Conservation (phyloP, 805 yeast genomes). For the Pichia membranifaciens region DNA sequence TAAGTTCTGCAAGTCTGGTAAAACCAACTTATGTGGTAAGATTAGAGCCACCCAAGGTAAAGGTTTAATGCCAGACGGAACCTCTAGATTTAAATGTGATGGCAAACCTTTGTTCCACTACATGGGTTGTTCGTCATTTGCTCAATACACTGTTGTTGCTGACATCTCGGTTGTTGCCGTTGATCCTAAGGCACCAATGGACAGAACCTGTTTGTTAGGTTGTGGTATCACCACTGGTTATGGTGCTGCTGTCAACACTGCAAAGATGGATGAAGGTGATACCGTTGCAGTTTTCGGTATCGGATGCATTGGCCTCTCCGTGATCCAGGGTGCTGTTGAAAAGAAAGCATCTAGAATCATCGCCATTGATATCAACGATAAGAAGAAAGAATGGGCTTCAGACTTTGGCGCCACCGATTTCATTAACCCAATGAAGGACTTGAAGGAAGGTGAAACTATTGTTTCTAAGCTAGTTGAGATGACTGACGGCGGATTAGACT, state of each 20-base stretch:
- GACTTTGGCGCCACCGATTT: slow-evolving; percentile 96
- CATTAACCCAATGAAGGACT: slow-evolving; percentile 66
- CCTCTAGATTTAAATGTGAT: slow-evolving; percentile 78
- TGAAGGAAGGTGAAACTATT: slow-evolving; percentile 67
- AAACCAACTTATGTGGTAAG: slow-evolving; percentile 93
- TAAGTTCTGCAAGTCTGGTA: slow-evolving; percentile 89
- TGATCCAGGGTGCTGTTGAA: slow-evolving; percentile 87
- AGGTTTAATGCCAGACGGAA: slow-evolving; percentile 99
- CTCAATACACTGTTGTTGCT: slow-evolving; percentile 96
- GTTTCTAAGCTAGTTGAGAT: slow-evolving; percentile 78
- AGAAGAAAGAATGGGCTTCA: slow-evolving; percentile 77
- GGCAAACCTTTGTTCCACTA: slow-evolving; percentile 85
- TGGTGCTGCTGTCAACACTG: slow-evolving; percentile 95
- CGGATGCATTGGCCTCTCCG: slow-evolving; percentile 95
- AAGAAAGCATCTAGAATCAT: slow-evolving; percentile 78
- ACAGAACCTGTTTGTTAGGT: slow-evolving; percentile 86
- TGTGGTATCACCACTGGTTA: slow-evolving; percentile 99
- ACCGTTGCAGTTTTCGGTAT: slow-evolving; percentile 96
- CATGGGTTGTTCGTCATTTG: slow-evolving; percentile 97
- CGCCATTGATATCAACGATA: slow-evolving; percentile 81
- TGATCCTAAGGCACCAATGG: slow-evolving; percentile 75
- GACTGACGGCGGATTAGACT: slow-evolving; percentile 97
- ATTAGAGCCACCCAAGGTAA: slow-evolving; percentile 97
- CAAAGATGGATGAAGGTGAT: slow-evolving; percentile 85
- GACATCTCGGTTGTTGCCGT: slow-evolving; percentile 95